phyloP scores from a whole-genome alignment of 495 filamentous ascomycete genomes.

The Penicillium angulare region DNA sequence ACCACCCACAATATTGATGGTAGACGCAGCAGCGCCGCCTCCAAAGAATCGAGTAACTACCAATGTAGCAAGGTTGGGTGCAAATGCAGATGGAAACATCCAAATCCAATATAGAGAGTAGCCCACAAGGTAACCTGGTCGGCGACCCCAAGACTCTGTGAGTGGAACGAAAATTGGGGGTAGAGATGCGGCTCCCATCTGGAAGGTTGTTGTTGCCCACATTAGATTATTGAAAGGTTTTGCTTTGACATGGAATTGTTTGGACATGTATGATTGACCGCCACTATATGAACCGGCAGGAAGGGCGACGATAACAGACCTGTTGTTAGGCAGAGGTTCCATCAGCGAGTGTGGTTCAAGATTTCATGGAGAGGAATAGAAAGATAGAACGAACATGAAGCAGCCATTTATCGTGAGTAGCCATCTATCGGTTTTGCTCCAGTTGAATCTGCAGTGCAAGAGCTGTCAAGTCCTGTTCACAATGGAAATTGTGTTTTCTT shows the following conservation, averaged over 20 bases:
- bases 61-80: conserved; percentile 51
- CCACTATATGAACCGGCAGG: conserved; percentile 42
- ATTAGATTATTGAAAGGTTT: conserved; percentile 40
- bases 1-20: conserved; percentile 47
- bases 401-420: conserved; percentile 38
- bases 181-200: conserved; percentile 51
- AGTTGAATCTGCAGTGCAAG: too few species aligned
- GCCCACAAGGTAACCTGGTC: conserved; percentile 47
- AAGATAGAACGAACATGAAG: conserved; percentile 29
- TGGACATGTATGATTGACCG: conserved; percentile 36
- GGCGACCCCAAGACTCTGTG: conserved; percentile 51
- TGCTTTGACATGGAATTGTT: conserved; percentile 42
- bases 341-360: too few species aligned
- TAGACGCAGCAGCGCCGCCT: conserved; percentile 45
- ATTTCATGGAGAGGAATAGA: not conserved
- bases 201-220: conserved; percentile 53
- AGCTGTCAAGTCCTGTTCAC: too few species aligned
- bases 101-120: conserved; percentile 48
- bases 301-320: conserved; percentile 42
- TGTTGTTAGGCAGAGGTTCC: conserved; percentile 4
- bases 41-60: conserved; percentile 50
- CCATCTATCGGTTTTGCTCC: conserved; percentile 1
- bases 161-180: conserved; percentile 52
- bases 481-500: too few species aligned
- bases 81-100: conserved; percentile 51